A percentile compares a stretch with the other conserved stretches of the same genome.
Conservation (phyloP, 23 red algal species). For the Agarophyton chilense region DNA sequence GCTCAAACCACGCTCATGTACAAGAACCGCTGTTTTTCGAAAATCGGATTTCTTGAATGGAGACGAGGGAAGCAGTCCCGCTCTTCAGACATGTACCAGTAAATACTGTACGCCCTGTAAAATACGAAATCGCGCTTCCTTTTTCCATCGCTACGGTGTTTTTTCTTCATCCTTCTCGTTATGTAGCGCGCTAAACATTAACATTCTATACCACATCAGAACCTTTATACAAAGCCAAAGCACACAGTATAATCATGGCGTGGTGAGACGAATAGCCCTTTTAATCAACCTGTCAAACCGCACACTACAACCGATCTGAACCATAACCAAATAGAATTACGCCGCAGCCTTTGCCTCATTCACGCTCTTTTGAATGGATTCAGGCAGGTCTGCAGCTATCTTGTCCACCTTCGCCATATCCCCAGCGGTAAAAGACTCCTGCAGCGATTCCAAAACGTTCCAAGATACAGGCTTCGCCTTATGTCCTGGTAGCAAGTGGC, state of each 20-base stretch:
- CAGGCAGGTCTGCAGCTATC: conserved; percentile 45
- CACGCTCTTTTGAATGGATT: conserved; percentile 48
- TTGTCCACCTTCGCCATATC: conserved; percentile 46
- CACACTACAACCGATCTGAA: not conserved
- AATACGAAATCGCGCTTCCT: not conserved
- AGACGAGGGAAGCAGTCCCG: conserved; percentile 12
- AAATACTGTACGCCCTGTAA: not conserved
- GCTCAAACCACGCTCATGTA: not conserved
- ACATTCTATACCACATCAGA: too few relatives aligned
- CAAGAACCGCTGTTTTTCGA: conserved; percentile 4
- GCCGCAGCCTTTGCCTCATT: conserved; percentile 23
- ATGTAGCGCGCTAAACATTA: not conserved
- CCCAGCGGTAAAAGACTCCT: conserved; percentile 32
- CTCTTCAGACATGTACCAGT: not conserved
- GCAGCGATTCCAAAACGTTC: conserved; percentile 65
- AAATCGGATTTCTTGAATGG: not conserved
- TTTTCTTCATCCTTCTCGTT: not conserved
- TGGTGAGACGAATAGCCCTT: not conserved
- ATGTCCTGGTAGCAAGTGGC: conserved; percentile 82
- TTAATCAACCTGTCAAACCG: not conserved
- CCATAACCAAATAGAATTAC: not conserved
- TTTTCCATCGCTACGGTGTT: not conserved
- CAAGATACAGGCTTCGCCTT: conserved; percentile 44
- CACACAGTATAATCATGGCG: not conserved
- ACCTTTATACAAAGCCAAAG: not conserved